Conservation (phyloP, 2,329 filamentous ascomycete species). For the Sporothrix variecibatus region DNA sequence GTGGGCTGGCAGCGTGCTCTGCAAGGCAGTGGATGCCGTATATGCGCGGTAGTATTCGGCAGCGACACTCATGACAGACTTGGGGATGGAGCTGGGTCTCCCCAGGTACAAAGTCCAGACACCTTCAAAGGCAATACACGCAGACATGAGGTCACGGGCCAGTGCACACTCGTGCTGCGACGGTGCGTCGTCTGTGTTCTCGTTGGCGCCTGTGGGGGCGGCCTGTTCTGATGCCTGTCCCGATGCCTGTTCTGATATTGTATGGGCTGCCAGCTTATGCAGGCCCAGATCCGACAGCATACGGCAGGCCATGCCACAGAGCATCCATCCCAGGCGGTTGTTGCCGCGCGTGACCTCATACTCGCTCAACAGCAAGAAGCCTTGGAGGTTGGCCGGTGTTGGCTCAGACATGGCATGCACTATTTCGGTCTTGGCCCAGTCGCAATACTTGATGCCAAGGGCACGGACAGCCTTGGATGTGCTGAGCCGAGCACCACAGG, state of each 20-base stretch:
- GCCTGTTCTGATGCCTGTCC: no score
- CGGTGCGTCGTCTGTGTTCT: background rate
- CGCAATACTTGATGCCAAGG: slow-evolving; percentile 20
- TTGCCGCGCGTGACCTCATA: slow-evolving; percentile 26
- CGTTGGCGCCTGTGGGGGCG: no score
- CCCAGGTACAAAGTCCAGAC: slow-evolving; percentile 27
- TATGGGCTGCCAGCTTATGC: slow-evolving; percentile 18
- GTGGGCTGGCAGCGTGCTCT: background rate
- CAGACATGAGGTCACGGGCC: slow-evolving; percentile 18
- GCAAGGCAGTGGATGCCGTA: background rate
- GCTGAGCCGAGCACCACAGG: slow-evolving; percentile 23
- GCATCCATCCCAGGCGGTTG: slow-evolving; percentile 24
- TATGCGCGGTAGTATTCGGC: slow-evolving; percentile 7
- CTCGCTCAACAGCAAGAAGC: slow-evolving; percentile 24
- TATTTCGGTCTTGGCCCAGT: slow-evolving; percentile 18
- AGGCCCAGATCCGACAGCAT: slow-evolving; percentile 25
- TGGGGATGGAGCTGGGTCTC: slow-evolving; percentile 23
- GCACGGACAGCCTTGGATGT: slow-evolving; percentile 21
- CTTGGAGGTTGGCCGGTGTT: slow-evolving; percentile 23
- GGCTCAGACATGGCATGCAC: slow-evolving; percentile 22
- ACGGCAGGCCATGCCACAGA: slow-evolving; percentile 23
- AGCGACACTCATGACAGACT: slow-evolving; percentile 12
- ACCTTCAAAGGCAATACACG: slow-evolving; percentile 23
- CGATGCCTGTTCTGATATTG: background rate
- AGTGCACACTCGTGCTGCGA: slow-evolving; percentile 14